Conservation (phyloP, 371 early-diverging fungal genomes). For the Rhizopus sp. region DNA sequence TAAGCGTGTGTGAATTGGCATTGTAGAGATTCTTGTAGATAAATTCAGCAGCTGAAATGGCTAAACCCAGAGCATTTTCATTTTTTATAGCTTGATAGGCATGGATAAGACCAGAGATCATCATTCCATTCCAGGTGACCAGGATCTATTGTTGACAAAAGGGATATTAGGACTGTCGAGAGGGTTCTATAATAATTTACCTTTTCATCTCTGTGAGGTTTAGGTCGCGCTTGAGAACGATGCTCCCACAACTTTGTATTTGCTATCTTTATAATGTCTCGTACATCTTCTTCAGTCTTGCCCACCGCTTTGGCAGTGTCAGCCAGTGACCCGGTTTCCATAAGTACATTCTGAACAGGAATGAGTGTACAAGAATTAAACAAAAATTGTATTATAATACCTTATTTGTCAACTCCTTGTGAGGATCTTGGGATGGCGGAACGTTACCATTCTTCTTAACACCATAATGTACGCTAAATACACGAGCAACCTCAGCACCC, state of each 20-base stretch:
- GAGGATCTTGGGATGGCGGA: constrained; percentile 55
- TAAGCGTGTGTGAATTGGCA: constrained; percentile 28
- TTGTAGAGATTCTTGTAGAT: constrained; percentile 50
- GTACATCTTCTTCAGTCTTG: constrained; percentile 30
- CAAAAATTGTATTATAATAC: constrained; percentile 22
- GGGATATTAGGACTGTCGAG: background rate
- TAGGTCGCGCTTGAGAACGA: constrained; percentile 50
- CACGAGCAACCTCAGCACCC: constrained; percentile 31
- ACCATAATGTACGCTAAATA: constrained; percentile 54
- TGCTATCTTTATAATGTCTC: constrained; percentile 26
- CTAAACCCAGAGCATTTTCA: constrained; percentile 30
- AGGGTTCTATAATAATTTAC: constrained; percentile 21
- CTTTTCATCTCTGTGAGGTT: constrained; percentile 71
- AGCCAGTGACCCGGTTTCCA: constrained; percentile 34
- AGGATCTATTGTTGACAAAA: constrained; percentile 19
- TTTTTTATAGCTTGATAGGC: constrained; percentile 43
- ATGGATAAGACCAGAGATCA: constrained; percentile 55
- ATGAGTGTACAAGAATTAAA: background rate
- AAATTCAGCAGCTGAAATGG: constrained; percentile 54
- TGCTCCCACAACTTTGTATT: constrained; percentile 47
- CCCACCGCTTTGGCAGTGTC: constrained; percentile 47
- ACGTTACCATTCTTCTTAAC: constrained; percentile 64
- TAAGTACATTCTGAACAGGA: constrained; percentile 56
- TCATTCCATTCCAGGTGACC: constrained; percentile 61
- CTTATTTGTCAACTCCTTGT: constrained; percentile 59